Evolutionary conservation across 257 asterid genomes (phyloP), one percentile per base, ranked within the genome.

Genomic region (Plantago ovata): DNA sequence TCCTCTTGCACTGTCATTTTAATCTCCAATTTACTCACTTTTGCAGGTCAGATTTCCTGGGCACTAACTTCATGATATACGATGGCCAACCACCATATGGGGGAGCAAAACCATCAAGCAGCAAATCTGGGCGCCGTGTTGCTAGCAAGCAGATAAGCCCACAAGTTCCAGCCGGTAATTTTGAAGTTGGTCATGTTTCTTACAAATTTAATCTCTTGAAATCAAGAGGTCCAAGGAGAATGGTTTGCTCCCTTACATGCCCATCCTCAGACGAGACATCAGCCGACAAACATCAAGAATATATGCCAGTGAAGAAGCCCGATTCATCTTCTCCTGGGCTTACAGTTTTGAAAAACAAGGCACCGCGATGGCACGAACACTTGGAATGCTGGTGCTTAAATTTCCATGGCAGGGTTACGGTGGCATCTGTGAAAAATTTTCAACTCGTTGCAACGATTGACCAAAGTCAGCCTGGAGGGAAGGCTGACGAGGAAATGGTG

Each of bases 371-470:
- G 98, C 96, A 91, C 7, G 95, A 91, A 40, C 89, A 87, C 66
- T 72, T 91, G 75, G 94, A 91, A 63, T 91, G 96, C 57, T 91
- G 98, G 98, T 91, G 98, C 79, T 75, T 91, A 79, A 91, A 91
- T 74, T 91, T 91, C 70, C 98, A 91, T 7, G 98, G 96, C 4
- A 75, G 98, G 71, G 98, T 91, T 10, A 91, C 98, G 0, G 95
- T 85, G 6, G 98, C 98, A 4, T 87, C 98, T 0, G 98, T 91
- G 10, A 91, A 91, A 81, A 91, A 91, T 53, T 91, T 91, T 66
- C 96, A 91, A 56, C 80, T 91, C 19, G 88, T 81, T 14, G 94
- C 96, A 2, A 80, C 84, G 0, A 3, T 79, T 58, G 95, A 85
- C 68, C 98, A 75, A 60, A 85, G 94, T 61, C 94, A 66, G 50